Evolutionary conservation across 495 filamentous ascomycete genomes (phyloP).

Genomic region (Aspergillus olivimuriae): DNA sequence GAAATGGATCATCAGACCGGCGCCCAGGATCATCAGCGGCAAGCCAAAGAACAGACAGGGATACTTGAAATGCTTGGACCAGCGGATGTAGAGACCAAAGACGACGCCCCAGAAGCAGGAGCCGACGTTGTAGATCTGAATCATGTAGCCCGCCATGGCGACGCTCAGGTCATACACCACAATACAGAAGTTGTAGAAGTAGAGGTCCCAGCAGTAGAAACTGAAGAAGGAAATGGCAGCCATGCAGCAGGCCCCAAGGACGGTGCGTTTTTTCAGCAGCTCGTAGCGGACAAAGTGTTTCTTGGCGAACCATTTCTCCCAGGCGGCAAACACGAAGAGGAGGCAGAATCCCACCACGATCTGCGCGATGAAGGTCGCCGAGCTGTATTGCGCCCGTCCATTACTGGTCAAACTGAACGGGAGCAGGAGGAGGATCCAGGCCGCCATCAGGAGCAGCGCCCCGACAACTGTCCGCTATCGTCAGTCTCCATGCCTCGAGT

Average conservation of each 20-base stretch:
- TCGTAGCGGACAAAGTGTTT: conserved; percentile 54
- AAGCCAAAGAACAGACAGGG: conserved; percentile 55
- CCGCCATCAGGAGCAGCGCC: conserved; percentile 49
- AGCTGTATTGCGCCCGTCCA: conserved; percentile 40
- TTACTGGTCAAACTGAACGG: conserved; percentile 51
- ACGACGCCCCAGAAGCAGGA: conserved; percentile 56
- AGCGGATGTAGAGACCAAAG: conserved; percentile 50
- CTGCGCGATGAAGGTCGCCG: conserved; percentile 50
- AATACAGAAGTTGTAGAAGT: conserved; percentile 62
- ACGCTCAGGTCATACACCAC: conserved; percentile 60
- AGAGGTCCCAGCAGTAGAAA: conserved; percentile 63
- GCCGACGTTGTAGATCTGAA: conserved; percentile 63
- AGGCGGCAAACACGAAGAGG: conserved; percentile 51
- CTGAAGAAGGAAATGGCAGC: conserved; percentile 51
- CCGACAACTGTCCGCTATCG: conserved; percentile 37
- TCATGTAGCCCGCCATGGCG: conserved; percentile 54
- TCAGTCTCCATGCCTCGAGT: neutral
- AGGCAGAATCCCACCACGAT: conserved; percentile 51
- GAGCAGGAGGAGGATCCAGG: conserved; percentile 56
- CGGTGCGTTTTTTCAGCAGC: conserved; percentile 57
- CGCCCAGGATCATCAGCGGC: conserved; percentile 56
- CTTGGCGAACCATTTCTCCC: conserved; percentile 51
- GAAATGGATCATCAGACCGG: conserved; percentile 64
- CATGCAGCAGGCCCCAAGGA: conserved; percentile 56
- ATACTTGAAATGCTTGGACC: conserved; percentile 50